Conservation (phyloP, 108 stramenopile species). For the Conticribra guillardii region DNA sequence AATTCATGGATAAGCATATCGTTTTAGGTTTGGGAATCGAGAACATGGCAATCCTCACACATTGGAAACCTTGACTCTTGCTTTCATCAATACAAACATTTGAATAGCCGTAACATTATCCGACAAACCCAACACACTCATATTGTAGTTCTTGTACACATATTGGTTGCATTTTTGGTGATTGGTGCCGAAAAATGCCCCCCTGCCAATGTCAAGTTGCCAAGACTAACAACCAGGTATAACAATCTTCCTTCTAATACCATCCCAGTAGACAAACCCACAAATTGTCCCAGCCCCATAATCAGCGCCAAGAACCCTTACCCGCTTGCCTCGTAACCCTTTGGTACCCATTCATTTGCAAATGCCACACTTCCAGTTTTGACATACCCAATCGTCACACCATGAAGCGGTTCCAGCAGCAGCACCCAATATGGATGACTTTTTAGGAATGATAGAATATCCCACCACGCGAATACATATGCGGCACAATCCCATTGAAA, state of each 20-base stretch:
- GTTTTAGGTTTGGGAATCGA: no score
- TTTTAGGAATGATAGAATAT: conserved; percentile 59
- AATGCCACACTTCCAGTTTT: conserved; percentile 54
- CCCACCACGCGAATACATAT: conserved; percentile 61
- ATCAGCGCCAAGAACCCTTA: conserved; percentile 48
- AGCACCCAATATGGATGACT: conserved; percentile 51
- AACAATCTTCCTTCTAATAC: conserved; percentile 41
- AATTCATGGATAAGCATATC: no score
- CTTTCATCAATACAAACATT: no score
- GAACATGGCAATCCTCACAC: no score
- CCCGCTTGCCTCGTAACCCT: conserved; percentile 51
- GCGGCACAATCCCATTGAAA: conserved; percentile 51
- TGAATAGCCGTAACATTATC: no score
- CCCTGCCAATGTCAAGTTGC: conserved; percentile 24
- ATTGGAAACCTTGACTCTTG: no score
- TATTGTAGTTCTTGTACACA: no score
- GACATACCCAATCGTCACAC: conserved; percentile 63
- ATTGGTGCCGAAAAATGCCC: background rate
- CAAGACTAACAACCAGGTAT: conserved; percentile 45
- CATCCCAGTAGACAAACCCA: conserved; percentile 52
- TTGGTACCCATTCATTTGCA: conserved; percentile 47
- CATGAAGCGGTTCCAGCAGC: conserved; percentile 67
- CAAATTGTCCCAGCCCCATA: conserved; percentile 41
- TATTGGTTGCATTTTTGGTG: background rate
- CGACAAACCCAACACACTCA: no score